These are phyloP conservation scores for Achaetomium macrosporum DNA, from an alignment of 2,329 filamentous ascomycete genomes.

Conservation along the genomic window DNA sequence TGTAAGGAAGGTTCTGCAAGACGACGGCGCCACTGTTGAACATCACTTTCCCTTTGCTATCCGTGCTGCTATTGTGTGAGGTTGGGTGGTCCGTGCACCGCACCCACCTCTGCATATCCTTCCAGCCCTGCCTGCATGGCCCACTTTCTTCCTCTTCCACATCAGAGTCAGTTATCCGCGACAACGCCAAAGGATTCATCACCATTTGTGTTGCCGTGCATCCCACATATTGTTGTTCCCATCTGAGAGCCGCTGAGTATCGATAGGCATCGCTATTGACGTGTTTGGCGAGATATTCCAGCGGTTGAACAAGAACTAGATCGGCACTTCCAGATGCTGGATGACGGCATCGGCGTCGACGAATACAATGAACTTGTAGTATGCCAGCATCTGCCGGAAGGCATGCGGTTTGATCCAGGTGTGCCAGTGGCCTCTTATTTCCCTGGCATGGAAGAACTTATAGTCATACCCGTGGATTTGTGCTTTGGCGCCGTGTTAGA, in stretches of 20 bases:
- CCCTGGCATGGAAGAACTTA: too few species aligned
- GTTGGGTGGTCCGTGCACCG: too few species aligned
- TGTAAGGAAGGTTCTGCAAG: constrained; percentile 27
- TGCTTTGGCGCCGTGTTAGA: too few species aligned
- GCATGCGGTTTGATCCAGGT: constrained; percentile 36
- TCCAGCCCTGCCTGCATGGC: too few species aligned
- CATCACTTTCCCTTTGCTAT: constrained; percentile 25
- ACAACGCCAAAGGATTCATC: too few species aligned
- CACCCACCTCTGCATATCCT: too few species aligned
- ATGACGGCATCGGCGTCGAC: constrained; percentile 41
- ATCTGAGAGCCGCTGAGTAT: constrained; percentile 39
- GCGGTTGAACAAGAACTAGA: constrained; percentile 44
- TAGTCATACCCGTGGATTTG: too few species aligned
- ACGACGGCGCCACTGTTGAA: constrained; percentile 41
- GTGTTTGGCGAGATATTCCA: constrained; percentile 38
- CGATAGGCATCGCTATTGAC: constrained; percentile 40
- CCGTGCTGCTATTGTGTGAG: too few species aligned
- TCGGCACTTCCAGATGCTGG: constrained; percentile 36
- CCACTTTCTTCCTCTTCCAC: too few species aligned
- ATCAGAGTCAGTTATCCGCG: too few species aligned
- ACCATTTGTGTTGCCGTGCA: too few species aligned
- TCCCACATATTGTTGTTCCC: constrained; percentile 21
- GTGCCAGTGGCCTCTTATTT: too few species aligned
- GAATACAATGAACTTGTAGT: constrained; percentile 39
- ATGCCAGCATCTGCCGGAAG: constrained; percentile 33